phyloP scores from a whole-genome alignment of 306 rosid species.

The Senna siamea region DNA sequence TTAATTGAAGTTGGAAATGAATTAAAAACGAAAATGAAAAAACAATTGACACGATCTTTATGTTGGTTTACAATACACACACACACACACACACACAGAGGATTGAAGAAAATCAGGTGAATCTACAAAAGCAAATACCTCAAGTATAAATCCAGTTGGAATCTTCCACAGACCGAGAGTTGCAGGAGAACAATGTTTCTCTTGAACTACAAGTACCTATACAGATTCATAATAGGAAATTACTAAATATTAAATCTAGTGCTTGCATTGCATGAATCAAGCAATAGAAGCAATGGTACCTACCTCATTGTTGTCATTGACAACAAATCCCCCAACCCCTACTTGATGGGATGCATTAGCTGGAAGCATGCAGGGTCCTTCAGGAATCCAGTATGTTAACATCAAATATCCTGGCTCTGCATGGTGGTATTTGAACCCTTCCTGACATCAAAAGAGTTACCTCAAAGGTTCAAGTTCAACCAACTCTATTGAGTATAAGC shows the following conservation, averaged over 20 bases:
- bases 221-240: conserved; percentile 30
- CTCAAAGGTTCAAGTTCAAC: conserved; percentile 29
- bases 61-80: conserved; percentile 4
- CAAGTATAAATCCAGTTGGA: conserved; percentile 91
- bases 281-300: conserved; percentile 45
- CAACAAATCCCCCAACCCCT: conserved; percentile 92
- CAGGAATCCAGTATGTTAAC: conserved; percentile 96
- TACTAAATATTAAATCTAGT: background rate
- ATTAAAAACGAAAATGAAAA: background rate
- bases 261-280: conserved; percentile 11
- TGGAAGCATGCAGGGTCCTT: conserved; percentile 94
- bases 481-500: no score
- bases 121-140: conserved; percentile 53
- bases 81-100: background rate
- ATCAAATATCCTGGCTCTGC: conserved; percentile 90
- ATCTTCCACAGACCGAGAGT: conserved; percentile 84
- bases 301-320: conserved; percentile 83
- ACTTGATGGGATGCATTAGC: conserved; percentile 95
- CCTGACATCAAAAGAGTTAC: conserved; percentile 64
- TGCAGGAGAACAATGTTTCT: conserved; percentile 70
- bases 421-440: conserved; percentile 90
- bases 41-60: conserved; percentile 16
- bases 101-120: background rate
- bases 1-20: conserved; percentile 4
- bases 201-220: conserved; percentile 97